phyloP scores from a whole-genome alignment of 345 rosid genomes.

The Eucalyptus guilfoylei region DNA sequence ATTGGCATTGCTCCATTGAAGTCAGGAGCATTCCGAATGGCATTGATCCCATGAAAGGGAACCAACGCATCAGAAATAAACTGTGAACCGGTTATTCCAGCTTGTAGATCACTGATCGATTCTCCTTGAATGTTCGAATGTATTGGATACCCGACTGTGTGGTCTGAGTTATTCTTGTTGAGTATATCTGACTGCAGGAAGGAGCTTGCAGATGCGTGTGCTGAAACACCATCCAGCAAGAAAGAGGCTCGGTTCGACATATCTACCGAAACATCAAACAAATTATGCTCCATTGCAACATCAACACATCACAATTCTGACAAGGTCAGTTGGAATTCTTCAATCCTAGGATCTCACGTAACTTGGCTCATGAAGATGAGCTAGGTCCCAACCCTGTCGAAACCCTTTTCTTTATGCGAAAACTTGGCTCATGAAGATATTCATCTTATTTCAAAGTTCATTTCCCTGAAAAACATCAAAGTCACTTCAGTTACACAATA shows the following conservation, averaged over 20 bases:
- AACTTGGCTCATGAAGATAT: neutral
- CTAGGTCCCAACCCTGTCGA: neutral
- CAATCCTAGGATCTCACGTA: neutral
- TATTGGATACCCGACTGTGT: slow-evolving; percentile 4
- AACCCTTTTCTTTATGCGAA: neutral
- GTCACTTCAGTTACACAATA: neutral
- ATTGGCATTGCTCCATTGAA: slow-evolving; percentile 14
- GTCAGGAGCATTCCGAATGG: slow-evolving; percentile 20
- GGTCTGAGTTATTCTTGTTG: slow-evolving; percentile 1
- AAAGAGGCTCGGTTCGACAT: slow-evolving; percentile 16
- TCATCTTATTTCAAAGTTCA: neutral
- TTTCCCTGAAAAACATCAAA: neutral
- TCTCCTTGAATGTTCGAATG: slow-evolving; percentile 22
- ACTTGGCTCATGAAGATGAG: neutral
- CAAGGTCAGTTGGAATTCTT: neutral
- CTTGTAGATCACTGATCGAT: neutral
- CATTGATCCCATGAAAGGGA: slow-evolving; percentile 9
- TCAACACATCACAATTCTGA: neutral
- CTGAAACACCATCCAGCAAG: slow-evolving; percentile 11
- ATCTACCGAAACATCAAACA: slow-evolving; percentile 22
- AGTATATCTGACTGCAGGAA: slow-evolving; percentile 10
- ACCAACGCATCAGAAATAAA: slow-evolving; percentile 1
- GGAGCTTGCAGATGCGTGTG: neutral
- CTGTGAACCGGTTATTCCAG: neutral
- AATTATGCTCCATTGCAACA: slow-evolving; percentile 25